These are phyloP conservation scores for Sclerotinia trifoliorum DNA, from an alignment of 2,329 filamentous ascomycete species.

Conservation along the genomic window DNA sequence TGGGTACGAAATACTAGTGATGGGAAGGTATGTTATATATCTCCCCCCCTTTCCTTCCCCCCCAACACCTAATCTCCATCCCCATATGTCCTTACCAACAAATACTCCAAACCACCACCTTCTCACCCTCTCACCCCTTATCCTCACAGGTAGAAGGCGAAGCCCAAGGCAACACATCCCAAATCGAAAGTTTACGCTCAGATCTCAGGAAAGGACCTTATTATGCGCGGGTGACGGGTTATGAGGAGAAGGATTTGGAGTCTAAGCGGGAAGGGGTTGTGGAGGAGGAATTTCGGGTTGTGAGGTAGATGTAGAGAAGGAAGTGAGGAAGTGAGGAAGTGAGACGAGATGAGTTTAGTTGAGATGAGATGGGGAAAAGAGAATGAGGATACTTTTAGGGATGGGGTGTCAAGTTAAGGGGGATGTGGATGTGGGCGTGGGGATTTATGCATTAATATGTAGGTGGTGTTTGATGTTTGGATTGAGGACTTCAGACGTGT, in stretches of 20 bases:
- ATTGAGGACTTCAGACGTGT: too few relatives aligned
- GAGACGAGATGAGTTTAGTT: too few relatives aligned
- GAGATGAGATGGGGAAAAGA: too few relatives aligned
- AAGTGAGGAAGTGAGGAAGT: too few relatives aligned
- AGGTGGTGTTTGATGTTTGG: too few relatives aligned
- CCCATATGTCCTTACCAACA: too few relatives aligned
- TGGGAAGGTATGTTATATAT: conserved; percentile 49
- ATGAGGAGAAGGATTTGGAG: conserved; percentile 68
- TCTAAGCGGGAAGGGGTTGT: conserved; percentile 60
- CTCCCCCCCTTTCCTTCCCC: background rate
- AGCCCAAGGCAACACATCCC: conserved; percentile 70
- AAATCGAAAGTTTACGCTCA: conserved; percentile 68
- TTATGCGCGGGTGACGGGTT: conserved; percentile 68
- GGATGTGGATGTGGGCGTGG: too few relatives aligned
- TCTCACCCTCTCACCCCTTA: too few relatives aligned
- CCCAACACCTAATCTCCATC: background rate
- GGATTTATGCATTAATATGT: too few relatives aligned
- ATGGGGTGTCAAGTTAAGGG: too few relatives aligned
- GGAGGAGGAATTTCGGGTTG: background rate
- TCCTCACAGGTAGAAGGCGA: conserved; percentile 93
- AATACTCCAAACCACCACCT: too few relatives aligned
- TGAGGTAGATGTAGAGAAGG: background rate
- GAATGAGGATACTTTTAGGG: too few relatives aligned
- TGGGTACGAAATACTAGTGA: conserved; percentile 61
- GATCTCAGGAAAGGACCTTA: conserved; percentile 73